Conservation (phyloP, 2,329 filamentous ascomycete species). For the Triangularia verruculosa region DNA sequence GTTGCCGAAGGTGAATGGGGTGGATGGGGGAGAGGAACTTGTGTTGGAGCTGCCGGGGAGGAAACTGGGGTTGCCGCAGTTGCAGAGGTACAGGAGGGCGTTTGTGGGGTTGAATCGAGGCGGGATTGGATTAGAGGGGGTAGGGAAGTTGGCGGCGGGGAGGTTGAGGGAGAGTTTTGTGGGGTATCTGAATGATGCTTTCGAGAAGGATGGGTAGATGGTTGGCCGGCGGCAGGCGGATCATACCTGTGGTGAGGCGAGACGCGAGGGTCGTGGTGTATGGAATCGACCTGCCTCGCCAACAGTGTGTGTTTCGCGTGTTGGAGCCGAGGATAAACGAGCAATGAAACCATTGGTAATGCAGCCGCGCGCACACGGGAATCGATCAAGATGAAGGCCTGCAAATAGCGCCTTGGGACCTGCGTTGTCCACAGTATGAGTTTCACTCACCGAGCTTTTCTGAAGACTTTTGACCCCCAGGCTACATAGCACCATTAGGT, state of each 20-base stretch:
- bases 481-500: neutral
- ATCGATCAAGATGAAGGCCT: neutral
- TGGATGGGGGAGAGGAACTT: constrained; percentile 44
- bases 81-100: constrained; percentile 74
- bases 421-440: neutral
- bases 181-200: constrained; percentile 63
- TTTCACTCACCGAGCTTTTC: neutral
- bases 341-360: neutral
- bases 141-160: constrained; percentile 51
- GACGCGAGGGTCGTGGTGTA: neutral
- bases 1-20: constrained; percentile 23
- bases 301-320: neutral
- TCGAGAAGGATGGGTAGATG: constrained; percentile 51
- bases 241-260: neutral
- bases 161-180: constrained; percentile 63
- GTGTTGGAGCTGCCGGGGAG: constrained; percentile 64
- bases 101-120: constrained; percentile 74
- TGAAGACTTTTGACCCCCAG: neutral
- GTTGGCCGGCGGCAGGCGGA: neutral
- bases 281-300: neutral
- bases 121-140: constrained; percentile 58
- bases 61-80: constrained; percentile 66
- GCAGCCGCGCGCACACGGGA: neutral
- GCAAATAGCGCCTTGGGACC: neutral
- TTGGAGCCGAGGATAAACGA: neutral